A percentile compares a stretch with the other conserved stretches of the same genome.
phyloP scores from a whole-genome alignment of 495 filamentous ascomycete species.

The Lepidopterella palustris region DNA sequence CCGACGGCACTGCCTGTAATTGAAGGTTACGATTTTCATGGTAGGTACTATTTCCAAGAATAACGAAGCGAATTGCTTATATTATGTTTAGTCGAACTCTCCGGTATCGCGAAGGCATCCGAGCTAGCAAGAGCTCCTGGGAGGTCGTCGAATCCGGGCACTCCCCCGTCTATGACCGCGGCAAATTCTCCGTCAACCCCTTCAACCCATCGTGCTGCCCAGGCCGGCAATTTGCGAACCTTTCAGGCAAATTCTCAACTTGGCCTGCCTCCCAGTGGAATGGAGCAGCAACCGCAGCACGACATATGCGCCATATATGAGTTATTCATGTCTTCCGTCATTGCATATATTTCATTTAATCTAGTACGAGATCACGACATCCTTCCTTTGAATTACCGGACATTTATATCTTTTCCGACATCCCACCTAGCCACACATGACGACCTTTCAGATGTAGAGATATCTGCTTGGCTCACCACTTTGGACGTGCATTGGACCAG shows the following conservation, averaged over 20 bases:
- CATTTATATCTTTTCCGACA: slow-evolving; percentile 23
- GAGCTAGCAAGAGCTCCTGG: slow-evolving; percentile 20
- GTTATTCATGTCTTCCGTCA: slow-evolving; percentile 29
- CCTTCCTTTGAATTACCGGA: slow-evolving; percentile 32
- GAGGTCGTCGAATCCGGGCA: neutral
- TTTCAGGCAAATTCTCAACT: slow-evolving; percentile 1
- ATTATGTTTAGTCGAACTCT: slow-evolving; percentile 9
- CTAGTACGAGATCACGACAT: slow-evolving; percentile 22
- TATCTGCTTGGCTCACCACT: slow-evolving; percentile 15
- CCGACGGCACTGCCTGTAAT: slow-evolving; percentile 10
- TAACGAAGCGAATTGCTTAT: neutral
- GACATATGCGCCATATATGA: slow-evolving; percentile 26
- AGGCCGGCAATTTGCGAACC: neutral
- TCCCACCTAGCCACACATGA: neutral
- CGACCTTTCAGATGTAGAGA: neutral
- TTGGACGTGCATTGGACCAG: slow-evolving; percentile 26
- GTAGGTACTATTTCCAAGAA: neutral
- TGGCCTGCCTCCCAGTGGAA: neutral
- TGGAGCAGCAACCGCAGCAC: slow-evolving; percentile 14
- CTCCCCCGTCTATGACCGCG: slow-evolving; percentile 3
- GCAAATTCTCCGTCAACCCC: slow-evolving; percentile 11
- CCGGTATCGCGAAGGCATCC: slow-evolving; percentile 23
- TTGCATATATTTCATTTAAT: slow-evolving; percentile 27
- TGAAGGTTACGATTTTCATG: slow-evolving; percentile 16
- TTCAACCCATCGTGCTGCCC: neutral